Evolutionary conservation across 108 stramenopile species (phyloP).

Genomic region (Hondaea fermentalgiana): DNA sequence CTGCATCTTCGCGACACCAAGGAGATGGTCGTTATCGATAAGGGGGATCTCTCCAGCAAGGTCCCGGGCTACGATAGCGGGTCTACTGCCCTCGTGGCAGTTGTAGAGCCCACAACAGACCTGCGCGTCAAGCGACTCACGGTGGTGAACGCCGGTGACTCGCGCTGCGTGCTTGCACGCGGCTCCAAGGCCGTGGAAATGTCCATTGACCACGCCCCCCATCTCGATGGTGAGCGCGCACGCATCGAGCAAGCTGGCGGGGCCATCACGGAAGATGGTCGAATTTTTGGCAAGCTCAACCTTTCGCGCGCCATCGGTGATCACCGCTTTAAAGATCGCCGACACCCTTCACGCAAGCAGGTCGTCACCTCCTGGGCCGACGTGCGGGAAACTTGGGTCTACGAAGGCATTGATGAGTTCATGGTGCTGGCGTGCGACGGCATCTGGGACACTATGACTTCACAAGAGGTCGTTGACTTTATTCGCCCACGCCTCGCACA

Average conservation of each 20-base stretch:
- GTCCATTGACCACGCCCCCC: slow-evolving; percentile 84
- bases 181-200: slow-evolving; percentile 36
- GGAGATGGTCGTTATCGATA: background rate
- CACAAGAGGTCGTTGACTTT: slow-evolving; percentile 66
- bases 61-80: background rate
- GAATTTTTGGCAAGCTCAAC: slow-evolving; percentile 91
- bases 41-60: background rate
- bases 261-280: slow-evolving; percentile 51
- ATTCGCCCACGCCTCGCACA: slow-evolving; percentile 58
- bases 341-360: slow-evolving; percentile 58
- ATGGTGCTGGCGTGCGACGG: slow-evolving; percentile 87
- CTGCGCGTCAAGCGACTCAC: slow-evolving; percentile 55
- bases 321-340: slow-evolving; percentile 57
- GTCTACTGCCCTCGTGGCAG: background rate
- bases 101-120: background rate
- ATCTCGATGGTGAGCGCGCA: slow-evolving; percentile 56
- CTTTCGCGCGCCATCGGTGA: slow-evolving; percentile 90
- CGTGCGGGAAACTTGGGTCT: slow-evolving; percentile 56
- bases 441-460: slow-evolving; percentile 82
- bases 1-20: background rate
- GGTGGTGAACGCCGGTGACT: slow-evolving; percentile 79
- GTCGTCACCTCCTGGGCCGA: slow-evolving; percentile 87
- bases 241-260: slow-evolving; percentile 71
- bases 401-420: slow-evolving; percentile 66
- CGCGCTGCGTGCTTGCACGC: slow-evolving; percentile 71